Evolutionary conservation across 2,329 filamentous ascomycete species (phyloP).

Genomic region (Leptoxyphium fumago): DNA sequence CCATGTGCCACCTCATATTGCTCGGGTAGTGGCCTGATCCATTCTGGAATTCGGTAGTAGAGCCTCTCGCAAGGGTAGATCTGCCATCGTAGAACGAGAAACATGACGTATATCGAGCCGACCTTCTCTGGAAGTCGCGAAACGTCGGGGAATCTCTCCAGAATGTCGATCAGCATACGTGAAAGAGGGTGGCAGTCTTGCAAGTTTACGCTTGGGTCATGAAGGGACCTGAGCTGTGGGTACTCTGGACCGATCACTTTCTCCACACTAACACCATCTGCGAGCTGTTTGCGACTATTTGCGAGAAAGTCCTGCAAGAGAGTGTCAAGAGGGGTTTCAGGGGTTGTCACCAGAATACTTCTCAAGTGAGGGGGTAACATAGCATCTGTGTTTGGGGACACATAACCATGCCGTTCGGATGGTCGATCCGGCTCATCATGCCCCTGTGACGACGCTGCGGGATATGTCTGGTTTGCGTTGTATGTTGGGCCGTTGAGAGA

Average conservation of each 20-base stretch:
- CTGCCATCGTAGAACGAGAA: slow-evolving; percentile 69
- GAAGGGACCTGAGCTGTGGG: slow-evolving; percentile 62
- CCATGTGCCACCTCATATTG: slow-evolving; percentile 59
- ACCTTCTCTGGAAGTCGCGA: slow-evolving; percentile 67
- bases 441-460: slow-evolving; percentile 1
- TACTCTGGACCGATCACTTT: slow-evolving; percentile 64
- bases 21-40: slow-evolving; percentile 49
- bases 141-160: slow-evolving; percentile 70
- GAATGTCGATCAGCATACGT: slow-evolving; percentile 72
- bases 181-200: slow-evolving; percentile 57
- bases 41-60: slow-evolving; percentile 62
- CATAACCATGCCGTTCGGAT: slow-evolving; percentile 6
- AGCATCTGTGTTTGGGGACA: slow-evolving; percentile 10
- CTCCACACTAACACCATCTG: slow-evolving; percentile 47
- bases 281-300: slow-evolving; percentile 50
- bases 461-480: slow-evolving; percentile 1
- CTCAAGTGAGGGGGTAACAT: not conserved
- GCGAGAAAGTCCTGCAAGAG: slow-evolving; percentile 69
- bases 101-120: slow-evolving; percentile 74
- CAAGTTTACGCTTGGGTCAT: slow-evolving; percentile 46
- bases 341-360: slow-evolving; percentile 8
- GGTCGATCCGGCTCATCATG: not conserved
- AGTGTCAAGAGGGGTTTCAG: slow-evolving; percentile 63
- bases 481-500: not conserved
- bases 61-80: slow-evolving; percentile 67